Evolutionary conservation across 768 basidiomycete species (phyloP), one percentile per base, ranked within the genome.

Genomic region (Strobilomyces echinocephalus): DNA sequence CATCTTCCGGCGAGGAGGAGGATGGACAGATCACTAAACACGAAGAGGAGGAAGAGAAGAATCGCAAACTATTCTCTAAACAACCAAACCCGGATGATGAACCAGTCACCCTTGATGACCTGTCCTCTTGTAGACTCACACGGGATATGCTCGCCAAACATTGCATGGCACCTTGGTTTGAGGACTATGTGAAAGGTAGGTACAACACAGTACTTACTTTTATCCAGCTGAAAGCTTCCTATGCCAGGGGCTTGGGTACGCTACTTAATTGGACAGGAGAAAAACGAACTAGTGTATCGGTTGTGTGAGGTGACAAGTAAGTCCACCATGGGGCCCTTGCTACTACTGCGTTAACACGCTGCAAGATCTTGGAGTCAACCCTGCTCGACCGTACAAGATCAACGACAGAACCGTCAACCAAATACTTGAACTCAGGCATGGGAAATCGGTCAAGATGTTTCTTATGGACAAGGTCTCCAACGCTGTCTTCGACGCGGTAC

Each of bases 391-490:
- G 0, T 94, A 94, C 71, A 82, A 82, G 58, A 65, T 93, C 34
- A 82, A 91, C 52, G 80, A 86, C 35, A 75, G 75, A 54, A 73
- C 67, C 34, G 78, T 86, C 42, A 81, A 92, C 60, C 79, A 89
- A 54, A 73, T 74, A 1, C 75, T 97, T 14, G 78, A 87, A 55
- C 80, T 97, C 44, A 83, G 83, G 61, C 87, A 94, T 63, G 95
- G 91, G 9, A 81, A 80, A 52, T 80, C 83, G 0, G 64, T 77
- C 8, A 78, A 75, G 53, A 55, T 69, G 1, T 93, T 87, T 62
- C 67, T 69, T 4, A 93, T 99, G 86, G 91, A 93, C 65, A 87
- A 85, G 60, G 83, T 95, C 8, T 95, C 92, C 8, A 95, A 97
- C 64, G 71, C 79, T 1, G 52, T 71, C 4, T 85, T 92, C 53